phyloP scores from a whole-genome alignment of 345 rosid species.

The Linum tenue region DNA sequence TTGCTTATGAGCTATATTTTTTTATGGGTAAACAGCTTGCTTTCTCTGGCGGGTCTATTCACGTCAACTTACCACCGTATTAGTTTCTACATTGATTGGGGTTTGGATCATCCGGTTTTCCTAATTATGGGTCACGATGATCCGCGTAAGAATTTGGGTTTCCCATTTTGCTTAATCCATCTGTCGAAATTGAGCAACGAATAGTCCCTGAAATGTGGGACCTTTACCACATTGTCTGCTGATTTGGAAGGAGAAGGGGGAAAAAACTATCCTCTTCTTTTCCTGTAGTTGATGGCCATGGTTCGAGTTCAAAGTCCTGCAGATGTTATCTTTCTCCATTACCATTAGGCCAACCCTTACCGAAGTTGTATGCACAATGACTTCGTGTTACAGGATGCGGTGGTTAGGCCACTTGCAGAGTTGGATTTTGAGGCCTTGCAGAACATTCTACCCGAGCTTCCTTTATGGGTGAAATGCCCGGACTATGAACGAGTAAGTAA shows the following conservation, averaged over 20 bases:
- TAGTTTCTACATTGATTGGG: not conserved
- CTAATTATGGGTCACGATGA: not conserved
- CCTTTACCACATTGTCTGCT: not conserved
- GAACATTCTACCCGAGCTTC: conserved; percentile 57
- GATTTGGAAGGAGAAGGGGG: not conserved
- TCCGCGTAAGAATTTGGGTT: not conserved
- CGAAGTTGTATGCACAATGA: not conserved
- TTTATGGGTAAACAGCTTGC: no score
- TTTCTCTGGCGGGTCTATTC: not conserved
- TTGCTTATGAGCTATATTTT: no score
- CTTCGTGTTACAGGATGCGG: conserved; percentile 41
- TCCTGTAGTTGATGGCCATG: not conserved
- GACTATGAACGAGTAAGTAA: conserved; percentile 56
- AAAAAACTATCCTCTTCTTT: not conserved
- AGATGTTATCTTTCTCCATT: no score
- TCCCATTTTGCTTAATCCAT: not conserved
- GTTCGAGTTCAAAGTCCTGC: not conserved
- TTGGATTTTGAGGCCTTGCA: conserved; percentile 31
- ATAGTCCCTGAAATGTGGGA: no score
- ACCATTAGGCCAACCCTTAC: not conserved
- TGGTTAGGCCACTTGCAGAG: conserved; percentile 37
- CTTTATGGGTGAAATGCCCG: conserved; percentile 74
- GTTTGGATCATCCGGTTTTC: not conserved
- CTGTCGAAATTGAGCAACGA: no score
- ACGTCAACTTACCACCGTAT: not conserved